Conservation (phyloP, 306 rosid species). For the Pyrus pyrifolia region DNA sequence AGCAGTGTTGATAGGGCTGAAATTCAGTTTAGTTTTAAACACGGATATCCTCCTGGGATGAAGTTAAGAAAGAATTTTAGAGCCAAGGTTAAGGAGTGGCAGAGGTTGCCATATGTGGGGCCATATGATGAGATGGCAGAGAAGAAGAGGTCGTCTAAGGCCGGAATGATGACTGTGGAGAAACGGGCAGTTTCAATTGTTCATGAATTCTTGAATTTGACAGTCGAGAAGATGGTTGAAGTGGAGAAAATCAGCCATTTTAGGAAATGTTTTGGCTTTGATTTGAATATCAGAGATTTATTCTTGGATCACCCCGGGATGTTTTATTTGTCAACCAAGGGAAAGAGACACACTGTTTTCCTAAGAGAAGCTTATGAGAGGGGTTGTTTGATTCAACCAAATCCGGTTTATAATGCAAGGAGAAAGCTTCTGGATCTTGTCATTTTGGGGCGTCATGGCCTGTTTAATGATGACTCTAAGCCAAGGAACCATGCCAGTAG, state of each 20-base stretch:
- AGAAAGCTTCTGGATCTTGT: slow-evolving; percentile 83
- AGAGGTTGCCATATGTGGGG: slow-evolving; percentile 59
- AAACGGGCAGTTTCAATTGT: slow-evolving; percentile 72
- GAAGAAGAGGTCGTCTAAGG: slow-evolving; percentile 41
- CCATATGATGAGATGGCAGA: slow-evolving; percentile 56
- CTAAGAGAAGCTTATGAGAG: slow-evolving; percentile 89
- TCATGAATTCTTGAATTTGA: slow-evolving; percentile 83
- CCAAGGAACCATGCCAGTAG: slow-evolving; percentile 21
- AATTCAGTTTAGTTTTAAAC: slow-evolving; percentile 56
- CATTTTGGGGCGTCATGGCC: slow-evolving; percentile 51
- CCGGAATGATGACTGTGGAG: slow-evolving; percentile 48
- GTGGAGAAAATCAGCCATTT: slow-evolving; percentile 67
- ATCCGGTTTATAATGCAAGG: slow-evolving; percentile 73
- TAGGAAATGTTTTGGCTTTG: slow-evolving; percentile 52
- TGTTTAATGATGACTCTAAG: slow-evolving; percentile 36
- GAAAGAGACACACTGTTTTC: slow-evolving; percentile 81
- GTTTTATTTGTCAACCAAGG: slow-evolving; percentile 57
- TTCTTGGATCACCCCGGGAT: slow-evolving; percentile 48
- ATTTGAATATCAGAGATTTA: slow-evolving; percentile 56
- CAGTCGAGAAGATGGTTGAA: slow-evolving; percentile 91
- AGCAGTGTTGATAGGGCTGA: slow-evolving; percentile 46
- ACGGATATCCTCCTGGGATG: slow-evolving; percentile 81
- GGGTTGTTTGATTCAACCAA: slow-evolving; percentile 64
- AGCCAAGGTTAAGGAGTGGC: slow-evolving; percentile 93
- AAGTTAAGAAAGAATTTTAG: slow-evolving; percentile 54